Evolutionary conservation across 1,139 yeast species (phyloP).

Genomic region (Sugiyamaella pinicola): DNA sequence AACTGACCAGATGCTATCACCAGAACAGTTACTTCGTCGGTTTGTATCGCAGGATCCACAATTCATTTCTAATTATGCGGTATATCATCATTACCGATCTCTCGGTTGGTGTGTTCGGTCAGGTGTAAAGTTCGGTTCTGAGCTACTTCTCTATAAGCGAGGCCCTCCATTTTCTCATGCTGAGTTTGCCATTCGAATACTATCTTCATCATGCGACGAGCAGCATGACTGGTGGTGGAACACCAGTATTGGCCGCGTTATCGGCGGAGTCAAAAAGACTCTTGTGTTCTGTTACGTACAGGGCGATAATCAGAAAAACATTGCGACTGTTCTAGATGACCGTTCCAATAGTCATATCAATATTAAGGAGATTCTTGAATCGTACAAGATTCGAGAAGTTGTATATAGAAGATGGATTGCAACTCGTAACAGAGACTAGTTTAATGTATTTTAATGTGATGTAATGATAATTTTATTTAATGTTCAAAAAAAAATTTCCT

Average conservation of each 20-base stretch:
- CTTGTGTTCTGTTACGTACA: slow-evolving; percentile 70
- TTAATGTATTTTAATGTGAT: not conserved
- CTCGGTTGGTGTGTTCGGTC: slow-evolving; percentile 94
- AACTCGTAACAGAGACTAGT: slow-evolving; percentile 71
- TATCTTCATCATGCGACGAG: slow-evolving; percentile 46
- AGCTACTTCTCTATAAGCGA: slow-evolving; percentile 73
- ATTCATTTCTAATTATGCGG: slow-evolving; percentile 56
- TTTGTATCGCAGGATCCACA: slow-evolving; percentile 23
- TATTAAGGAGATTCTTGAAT: slow-evolving; percentile 45
- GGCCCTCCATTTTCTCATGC: slow-evolving; percentile 98
- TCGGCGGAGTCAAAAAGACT: slow-evolving; percentile 84
- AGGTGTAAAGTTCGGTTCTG: slow-evolving; percentile 90
- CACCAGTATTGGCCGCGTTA: slow-evolving; percentile 73
- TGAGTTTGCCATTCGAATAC: slow-evolving; percentile 65
- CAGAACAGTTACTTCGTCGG: slow-evolving; percentile 24
- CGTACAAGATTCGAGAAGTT: slow-evolving; percentile 60
- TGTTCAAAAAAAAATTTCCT: too few species aligned
- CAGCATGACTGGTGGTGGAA: slow-evolving; percentile 57
- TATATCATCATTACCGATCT: slow-evolving; percentile 83
- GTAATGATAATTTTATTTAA: slow-evolving; percentile 17
- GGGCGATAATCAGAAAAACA: slow-evolving; percentile 47
- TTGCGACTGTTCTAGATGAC: slow-evolving; percentile 27
- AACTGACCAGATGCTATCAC: slow-evolving; percentile 20
- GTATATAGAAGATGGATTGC: slow-evolving; percentile 83
- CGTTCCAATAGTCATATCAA: slow-evolving; percentile 28